Percentiles rank a stretch among this genome's conserved stretches.
phyloP scores from a whole-genome alignment of 495 filamentous ascomycete genomes.

The Aspergillus funiculosus region DNA sequence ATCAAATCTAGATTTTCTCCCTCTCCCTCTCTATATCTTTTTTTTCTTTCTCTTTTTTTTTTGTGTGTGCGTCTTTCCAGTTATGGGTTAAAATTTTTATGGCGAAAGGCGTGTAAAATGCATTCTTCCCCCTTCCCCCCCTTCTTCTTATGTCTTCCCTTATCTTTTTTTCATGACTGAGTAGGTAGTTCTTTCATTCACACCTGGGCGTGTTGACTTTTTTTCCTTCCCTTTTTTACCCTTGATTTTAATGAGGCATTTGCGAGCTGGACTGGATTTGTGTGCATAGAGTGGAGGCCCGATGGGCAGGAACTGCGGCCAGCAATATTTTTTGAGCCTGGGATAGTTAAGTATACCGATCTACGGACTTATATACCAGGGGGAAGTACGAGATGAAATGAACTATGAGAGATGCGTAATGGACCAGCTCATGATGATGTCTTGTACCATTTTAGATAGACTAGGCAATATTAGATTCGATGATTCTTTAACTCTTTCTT shows the following conservation, averaged over 20 bases:
- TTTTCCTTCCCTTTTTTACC: neutral
- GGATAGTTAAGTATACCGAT: neutral
- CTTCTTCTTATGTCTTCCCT: too few relatives aligned
- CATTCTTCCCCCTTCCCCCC: constrained; percentile 4
- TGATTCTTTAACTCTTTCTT: too few relatives aligned
- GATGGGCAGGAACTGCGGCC: neutral
- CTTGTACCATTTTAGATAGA: constrained; percentile 17
- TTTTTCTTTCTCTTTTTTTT: constrained; percentile 10
- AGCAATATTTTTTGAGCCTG: constrained; percentile 5
- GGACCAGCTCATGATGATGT: constrained; percentile 13
- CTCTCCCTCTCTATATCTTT: neutral
- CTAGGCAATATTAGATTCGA: constrained; percentile 7
- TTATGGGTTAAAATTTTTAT: constrained; percentile 17
- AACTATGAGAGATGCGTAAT: constrained; percentile 15
- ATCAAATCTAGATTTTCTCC: constrained; percentile 34
- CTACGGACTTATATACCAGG: constrained; percentile 15
- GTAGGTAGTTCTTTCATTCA: constrained; percentile 3
- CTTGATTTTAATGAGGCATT: too few relatives aligned
- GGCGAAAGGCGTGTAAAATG: constrained; percentile 29
- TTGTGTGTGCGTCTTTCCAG: constrained; percentile 10
- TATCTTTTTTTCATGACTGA: too few relatives aligned
- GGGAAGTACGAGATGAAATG: constrained; percentile 8
- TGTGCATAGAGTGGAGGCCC: constrained; percentile 9
- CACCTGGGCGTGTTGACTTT: constrained; percentile 8
- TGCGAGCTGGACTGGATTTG: too few relatives aligned